These are phyloP conservation scores for Globisporangium middletonii DNA, from an alignment of 352 stramenopile species.

Conservation along the genomic window DNA sequence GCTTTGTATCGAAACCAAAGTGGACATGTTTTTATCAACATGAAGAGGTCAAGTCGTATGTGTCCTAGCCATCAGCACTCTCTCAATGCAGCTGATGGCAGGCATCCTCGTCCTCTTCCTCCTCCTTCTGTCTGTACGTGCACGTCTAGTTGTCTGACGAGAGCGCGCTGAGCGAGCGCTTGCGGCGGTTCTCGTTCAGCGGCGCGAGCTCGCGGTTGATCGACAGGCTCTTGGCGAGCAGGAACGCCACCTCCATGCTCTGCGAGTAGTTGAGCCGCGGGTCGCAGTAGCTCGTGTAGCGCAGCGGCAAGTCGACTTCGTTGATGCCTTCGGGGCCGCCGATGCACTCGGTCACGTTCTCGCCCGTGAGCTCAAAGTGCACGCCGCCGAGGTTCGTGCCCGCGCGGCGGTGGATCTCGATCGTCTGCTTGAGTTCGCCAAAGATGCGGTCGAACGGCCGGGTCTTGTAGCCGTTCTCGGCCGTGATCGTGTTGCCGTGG, in stretches of 20 bases:
- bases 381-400: slow-evolving; percentile 92
- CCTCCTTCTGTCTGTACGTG: not conserved
- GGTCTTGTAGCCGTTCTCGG: slow-evolving; percentile 95
- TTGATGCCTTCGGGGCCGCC: slow-evolving; percentile 93
- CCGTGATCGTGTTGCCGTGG: slow-evolving; percentile 99
- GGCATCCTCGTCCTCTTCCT: not conserved
- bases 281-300: slow-evolving; percentile 98
- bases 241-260: slow-evolving; percentile 97
- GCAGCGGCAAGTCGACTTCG: slow-evolving; percentile 88
- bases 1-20: not conserved
- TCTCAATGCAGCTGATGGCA: no score
- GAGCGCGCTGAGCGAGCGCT: slow-evolving; percentile 35
- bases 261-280: slow-evolving; percentile 97
- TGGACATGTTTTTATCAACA: not conserved
- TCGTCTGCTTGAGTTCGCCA: slow-evolving; percentile 94
- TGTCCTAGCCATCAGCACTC: no score
- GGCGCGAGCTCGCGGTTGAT: slow-evolving; percentile 59
- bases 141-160: not conserved
- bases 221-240: slow-evolving; percentile 91
- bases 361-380: slow-evolving; percentile 97
- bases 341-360: slow-evolving; percentile 99
- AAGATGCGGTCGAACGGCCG: slow-evolving; percentile 96
- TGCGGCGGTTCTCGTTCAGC: slow-evolving; percentile 57
- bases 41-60: no score
- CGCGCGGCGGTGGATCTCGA: slow-evolving; percentile 96